phyloP scores from a whole-genome alignment of 2,329 filamentous ascomycete genomes.

The Colletotrichum sp. region DNA sequence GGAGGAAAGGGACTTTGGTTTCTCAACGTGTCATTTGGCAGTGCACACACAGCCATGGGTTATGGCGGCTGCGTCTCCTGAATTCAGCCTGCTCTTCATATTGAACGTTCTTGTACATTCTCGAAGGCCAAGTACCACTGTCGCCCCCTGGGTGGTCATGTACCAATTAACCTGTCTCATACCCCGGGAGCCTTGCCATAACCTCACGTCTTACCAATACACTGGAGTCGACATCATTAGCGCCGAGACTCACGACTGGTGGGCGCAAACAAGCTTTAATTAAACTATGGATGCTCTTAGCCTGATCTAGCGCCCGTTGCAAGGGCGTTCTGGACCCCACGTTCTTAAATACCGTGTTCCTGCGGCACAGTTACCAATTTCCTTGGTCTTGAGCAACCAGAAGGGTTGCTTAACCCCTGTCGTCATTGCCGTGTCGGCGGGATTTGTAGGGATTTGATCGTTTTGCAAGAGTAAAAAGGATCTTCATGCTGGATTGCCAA shows the following conservation, averaged over 20 bases:
- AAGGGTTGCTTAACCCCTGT: background rate
- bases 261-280: background rate
- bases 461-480: background rate
- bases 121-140: background rate
- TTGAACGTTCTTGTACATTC: background rate
- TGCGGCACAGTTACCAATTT: background rate
- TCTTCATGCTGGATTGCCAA: background rate
- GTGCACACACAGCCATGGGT: background rate
- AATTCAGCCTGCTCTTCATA: background rate
- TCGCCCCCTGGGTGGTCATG: background rate
- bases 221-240: background rate
- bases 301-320: background rate
- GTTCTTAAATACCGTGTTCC: background rate
- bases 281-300: background rate
- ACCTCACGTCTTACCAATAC: background rate
- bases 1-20: background rate
- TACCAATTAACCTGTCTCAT: background rate
- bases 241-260: background rate
- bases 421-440: background rate
- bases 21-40: background rate
- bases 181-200: background rate
- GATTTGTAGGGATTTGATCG: background rate
- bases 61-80: background rate
- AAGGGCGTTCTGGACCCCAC: background rate
- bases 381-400: background rate